A percentile compares a stretch with the other conserved stretches of the same genome.
These are phyloP conservation scores for Tricholoma flavovirens DNA, from an alignment of 768 basidiomycete genomes.

Conservation along the genomic window DNA sequence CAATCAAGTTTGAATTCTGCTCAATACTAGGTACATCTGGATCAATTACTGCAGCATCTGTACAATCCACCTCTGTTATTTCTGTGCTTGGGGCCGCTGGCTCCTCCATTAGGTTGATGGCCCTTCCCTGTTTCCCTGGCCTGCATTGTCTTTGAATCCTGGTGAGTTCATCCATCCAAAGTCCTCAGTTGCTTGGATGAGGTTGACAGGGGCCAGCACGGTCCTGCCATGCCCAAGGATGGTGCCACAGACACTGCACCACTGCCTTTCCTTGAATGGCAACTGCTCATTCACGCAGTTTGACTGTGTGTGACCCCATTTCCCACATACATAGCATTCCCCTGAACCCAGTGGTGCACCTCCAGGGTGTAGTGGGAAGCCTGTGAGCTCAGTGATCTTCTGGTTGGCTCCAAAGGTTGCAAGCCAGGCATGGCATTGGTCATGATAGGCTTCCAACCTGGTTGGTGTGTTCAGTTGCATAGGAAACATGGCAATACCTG, in stretches of 20 bases:
- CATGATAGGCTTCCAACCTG: neutral
- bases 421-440: neutral
- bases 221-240: neutral
- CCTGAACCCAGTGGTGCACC: neutral
- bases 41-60: neutral
- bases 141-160: neutral
- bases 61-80: neutral
- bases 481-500: neutral
- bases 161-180: neutral
- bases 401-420: neutral
- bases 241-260: neutral
- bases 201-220: too few relatives aligned
- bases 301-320: neutral
- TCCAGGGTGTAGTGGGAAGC: neutral
- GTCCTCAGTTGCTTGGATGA: neutral
- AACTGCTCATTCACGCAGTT: neutral
- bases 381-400: neutral
- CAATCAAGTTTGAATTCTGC: neutral
- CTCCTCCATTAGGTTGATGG: neutral
- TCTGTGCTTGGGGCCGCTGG: neutral
- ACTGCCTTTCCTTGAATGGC: neutral
- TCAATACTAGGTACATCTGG: neutral
- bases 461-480: neutral
- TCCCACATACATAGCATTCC: neutral
- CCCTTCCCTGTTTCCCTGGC: slow-evolving; percentile 9